Evolutionary conservation across 2,329 filamentous ascomycete species (phyloP).

Genomic region (Parafenestella ontariensis): DNA sequence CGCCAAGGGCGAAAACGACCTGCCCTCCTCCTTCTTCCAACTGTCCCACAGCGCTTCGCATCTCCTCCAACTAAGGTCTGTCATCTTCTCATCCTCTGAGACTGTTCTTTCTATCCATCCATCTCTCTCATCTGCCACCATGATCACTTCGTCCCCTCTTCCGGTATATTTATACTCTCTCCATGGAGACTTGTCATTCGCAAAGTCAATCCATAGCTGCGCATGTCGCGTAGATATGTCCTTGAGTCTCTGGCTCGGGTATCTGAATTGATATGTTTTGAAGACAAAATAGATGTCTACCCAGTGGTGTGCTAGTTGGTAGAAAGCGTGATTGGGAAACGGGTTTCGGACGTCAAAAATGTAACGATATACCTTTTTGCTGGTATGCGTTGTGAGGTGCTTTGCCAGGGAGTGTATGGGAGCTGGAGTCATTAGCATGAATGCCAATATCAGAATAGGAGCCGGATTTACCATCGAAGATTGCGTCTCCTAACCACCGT

Average conservation of each 20-base stretch:
- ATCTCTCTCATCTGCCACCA: conserved; percentile 31
- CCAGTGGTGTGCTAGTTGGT: conserved; percentile 36
- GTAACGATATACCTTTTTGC: conserved; percentile 34
- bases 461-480: conserved; percentile 48
- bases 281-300: conserved; percentile 40
- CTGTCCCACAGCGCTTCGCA: background rate
- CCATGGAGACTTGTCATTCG: conserved; percentile 28
- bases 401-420: conserved; percentile 21
- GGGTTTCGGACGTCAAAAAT: conserved; percentile 38
- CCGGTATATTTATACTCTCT: conserved; percentile 19
- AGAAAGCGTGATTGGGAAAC: conserved; percentile 23
- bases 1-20: background rate
- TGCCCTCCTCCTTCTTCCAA: background rate
- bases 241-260: conserved; percentile 20
- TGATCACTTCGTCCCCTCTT: conserved; percentile 16
- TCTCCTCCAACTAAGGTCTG: background rate
- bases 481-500: conserved; percentile 53
- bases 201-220: conserved; percentile 28
- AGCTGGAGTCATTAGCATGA: conserved; percentile 9
- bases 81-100: conserved; percentile 17
- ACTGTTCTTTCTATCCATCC: conserved; percentile 29
- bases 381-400: conserved; percentile 12
- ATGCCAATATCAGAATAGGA: background rate
- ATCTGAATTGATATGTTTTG: conserved; percentile 27
- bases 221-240: conserved; percentile 29